Percentiles rank a stretch among this genome's conserved stretches.
Conservation (phyloP, 2,329 filamentous ascomycete species). For the Thielaviopsis cerberus region DNA sequence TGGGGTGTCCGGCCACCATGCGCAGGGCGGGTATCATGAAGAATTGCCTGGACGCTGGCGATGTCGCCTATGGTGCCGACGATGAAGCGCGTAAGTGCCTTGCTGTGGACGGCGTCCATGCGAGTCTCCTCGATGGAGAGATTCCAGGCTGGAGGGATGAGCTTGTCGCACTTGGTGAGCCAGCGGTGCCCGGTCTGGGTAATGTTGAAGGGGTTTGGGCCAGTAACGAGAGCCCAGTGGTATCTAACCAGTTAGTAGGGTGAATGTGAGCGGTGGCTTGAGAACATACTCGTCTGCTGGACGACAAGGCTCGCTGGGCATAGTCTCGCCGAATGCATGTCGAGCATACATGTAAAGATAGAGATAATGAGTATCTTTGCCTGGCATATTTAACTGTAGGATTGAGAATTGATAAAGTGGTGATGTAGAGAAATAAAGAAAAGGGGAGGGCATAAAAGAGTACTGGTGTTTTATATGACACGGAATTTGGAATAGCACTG, state of each 20-base stretch:
- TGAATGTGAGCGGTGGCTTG: too few relatives aligned
- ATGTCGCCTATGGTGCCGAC: background rate
- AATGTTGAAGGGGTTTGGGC: background rate
- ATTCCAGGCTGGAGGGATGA: background rate
- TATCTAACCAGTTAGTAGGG: background rate
- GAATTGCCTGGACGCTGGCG: background rate
- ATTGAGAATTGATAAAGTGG: background rate
- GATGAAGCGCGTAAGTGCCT: background rate
- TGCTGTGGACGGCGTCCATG: slow-evolving; percentile 3
- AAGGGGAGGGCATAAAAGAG: background rate
- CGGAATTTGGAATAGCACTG: background rate
- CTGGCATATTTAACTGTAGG: background rate
- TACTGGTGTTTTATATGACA: background rate
- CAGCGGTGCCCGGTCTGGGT: background rate
- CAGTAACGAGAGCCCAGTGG: slow-evolving; percentile 1
- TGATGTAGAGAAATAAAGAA: background rate
- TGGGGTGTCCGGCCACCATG: background rate
- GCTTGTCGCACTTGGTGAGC: background rate
- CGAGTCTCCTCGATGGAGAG: slow-evolving; percentile 1
- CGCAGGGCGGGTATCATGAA: background rate
- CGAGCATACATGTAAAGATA: slow-evolving; percentile 2
- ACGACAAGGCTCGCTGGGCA: background rate
- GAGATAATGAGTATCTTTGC: background rate
- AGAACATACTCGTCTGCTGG: background rate
- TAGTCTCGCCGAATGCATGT: background rate